Base-by-base conservation (phyloP, 1,284 basidiomycete species). In the Schizopora paradoxa region DNA sequence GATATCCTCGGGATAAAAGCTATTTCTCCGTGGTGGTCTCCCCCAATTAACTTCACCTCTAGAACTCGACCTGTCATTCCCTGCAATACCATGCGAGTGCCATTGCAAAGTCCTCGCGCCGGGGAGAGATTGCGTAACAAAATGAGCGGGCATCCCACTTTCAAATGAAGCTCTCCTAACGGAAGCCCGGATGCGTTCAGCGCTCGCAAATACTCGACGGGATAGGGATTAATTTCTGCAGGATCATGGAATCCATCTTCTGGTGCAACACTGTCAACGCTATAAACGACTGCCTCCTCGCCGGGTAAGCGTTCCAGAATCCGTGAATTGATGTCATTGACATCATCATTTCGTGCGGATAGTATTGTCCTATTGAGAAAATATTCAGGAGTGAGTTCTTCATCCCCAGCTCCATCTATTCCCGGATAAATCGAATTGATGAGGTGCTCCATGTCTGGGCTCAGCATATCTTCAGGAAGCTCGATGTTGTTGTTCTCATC, bases 281-380 rank as follows among this genome's bases (percentile, higher is more conserved):
- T 66, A 32, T 41, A 16, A 44, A 43, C 61, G 1, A 54, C 41
- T 7, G 34, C 39, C 1, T 28, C 46, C 8, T 62, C 57, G 1
- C 67, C 69, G 25, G 52, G 32, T 51, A 67, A 60, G 3, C 39
- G 43, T 1, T 52, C 28, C 0, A 73, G 54, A 3, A 70, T 53
- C 4, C 43, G 6, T 0, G 55, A 18, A 51, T 72, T 72, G 34
- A 67, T 37, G 0, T 54, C 50, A 28, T 55, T 43, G 2, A 72
- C 67, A 52, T 69, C 63, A 6, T 39, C 43, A 54, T 73, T 72
- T 3, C 58, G 51, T 1, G 66, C 54, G 6, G 65, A 54, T 1
- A 72, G 58, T 28, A 72, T 69, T 18, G 58, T 60, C 1, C 62
- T 60, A 2, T 67, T 48, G 0, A 61, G 41, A 45, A 72, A 71